A percentile compares a stretch with the other conserved stretches of the same genome.
Conservation (phyloP, 1,284 basidiomycete species). For the Sporisorium scitamineum region DNA sequence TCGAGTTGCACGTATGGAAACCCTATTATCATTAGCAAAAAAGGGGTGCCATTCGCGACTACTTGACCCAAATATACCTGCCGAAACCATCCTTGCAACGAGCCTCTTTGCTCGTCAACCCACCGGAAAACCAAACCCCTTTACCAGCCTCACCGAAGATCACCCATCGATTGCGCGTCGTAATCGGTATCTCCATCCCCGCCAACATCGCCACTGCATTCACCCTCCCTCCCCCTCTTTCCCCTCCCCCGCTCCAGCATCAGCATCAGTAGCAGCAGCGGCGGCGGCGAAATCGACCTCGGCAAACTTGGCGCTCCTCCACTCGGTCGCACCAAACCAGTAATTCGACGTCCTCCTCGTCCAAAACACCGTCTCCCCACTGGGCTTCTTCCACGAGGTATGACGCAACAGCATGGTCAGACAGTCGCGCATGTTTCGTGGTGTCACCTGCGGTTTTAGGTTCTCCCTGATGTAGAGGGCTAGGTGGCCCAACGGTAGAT, state of each 20-base stretch:
- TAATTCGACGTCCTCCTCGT: constrained; percentile 9
- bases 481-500: constrained; percentile 16
- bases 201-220: constrained; percentile 21
- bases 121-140: constrained; percentile 28
- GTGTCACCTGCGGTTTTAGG: constrained; percentile 12
- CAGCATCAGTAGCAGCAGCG: neutral
- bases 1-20: too few relatives aligned
- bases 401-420: constrained; percentile 10
- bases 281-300: constrained; percentile 17
- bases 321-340: constrained; percentile 28
- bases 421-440: constrained; percentile 17
- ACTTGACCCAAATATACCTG: constrained; percentile 17
- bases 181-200: constrained; percentile 24
- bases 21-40: too few relatives aligned
- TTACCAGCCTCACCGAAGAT: constrained; percentile 21
- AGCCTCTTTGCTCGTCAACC: constrained; percentile 20
- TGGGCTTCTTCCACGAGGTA: constrained; percentile 12
- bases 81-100: constrained; percentile 15
- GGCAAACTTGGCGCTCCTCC: constrained; percentile 18
- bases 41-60: too few relatives aligned
- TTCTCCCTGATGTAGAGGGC: constrained; percentile 23
- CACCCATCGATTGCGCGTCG: constrained; percentile 24
- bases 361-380: constrained; percentile 22
- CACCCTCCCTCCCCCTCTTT: neutral
- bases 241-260: too few relatives aligned